Conservation (phyloP, 768 basidiomycete genomes). For the Boletus reticulatus region DNA sequence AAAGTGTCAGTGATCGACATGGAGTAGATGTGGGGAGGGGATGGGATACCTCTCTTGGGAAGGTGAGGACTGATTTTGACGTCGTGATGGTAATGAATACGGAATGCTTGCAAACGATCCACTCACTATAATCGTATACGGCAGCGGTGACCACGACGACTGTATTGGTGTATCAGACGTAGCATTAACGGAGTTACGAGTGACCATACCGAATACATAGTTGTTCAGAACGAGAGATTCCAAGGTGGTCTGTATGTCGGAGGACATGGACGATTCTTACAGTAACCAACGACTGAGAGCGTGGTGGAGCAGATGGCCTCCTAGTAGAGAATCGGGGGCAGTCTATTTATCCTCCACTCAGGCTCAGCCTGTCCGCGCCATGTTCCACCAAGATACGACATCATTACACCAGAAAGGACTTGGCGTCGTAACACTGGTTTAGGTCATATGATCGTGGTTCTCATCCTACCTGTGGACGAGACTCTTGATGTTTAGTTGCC, state of each 20-base stretch:
- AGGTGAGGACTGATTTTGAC: neutral
- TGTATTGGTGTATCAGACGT: neutral
- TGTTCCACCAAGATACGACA: too few species aligned
- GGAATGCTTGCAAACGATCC: neutral
- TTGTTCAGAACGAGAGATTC: neutral
- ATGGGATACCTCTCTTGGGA: neutral
- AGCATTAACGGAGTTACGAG: neutral
- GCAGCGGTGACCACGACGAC: neutral
- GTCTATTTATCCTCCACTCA: neutral
- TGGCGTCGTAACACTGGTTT: too few species aligned
- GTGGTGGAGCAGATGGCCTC: neutral
- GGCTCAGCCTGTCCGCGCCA: too few species aligned
- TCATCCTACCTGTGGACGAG: too few species aligned
- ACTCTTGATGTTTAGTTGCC: too few species aligned
- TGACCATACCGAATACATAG: neutral
- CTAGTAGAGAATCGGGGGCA: too few species aligned
- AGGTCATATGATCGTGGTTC: too few species aligned
- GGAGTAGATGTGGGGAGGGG: neutral
- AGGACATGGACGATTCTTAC: neutral
- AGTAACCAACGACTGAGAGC: neutral
- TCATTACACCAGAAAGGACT: too few species aligned
- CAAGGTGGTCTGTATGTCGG: neutral
- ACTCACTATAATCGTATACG: conserved; percentile 1
- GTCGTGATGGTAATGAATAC: neutral
- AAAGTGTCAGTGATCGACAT: neutral